These are phyloP conservation scores for Quillaja saponaria DNA, from an alignment of 306 rosid species.

Conservation along the genomic window DNA sequence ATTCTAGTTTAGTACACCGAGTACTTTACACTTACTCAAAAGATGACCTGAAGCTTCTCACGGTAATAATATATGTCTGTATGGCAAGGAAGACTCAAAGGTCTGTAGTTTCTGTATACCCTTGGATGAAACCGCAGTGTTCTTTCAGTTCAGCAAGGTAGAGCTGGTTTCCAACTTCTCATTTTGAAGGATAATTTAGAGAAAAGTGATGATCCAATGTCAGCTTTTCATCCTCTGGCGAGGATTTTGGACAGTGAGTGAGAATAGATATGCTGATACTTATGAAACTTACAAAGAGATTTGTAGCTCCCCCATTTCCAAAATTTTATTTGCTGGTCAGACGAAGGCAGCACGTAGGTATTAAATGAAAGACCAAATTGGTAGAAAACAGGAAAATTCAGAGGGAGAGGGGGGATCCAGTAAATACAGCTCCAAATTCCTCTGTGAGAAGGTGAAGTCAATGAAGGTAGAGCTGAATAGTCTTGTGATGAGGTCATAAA, in stretches of 20 bases:
- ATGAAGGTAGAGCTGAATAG: conserved; percentile 33
- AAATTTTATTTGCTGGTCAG: conserved; percentile 70
- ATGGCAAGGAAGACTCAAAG: background rate
- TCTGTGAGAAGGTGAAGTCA: conserved; percentile 22
- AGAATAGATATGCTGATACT: conserved; percentile 62
- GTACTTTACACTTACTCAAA: conserved; percentile 68
- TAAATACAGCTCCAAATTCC: conserved; percentile 20
- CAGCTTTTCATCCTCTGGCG: conserved; percentile 67
- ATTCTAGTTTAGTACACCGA: conserved; percentile 49
- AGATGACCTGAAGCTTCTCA: conserved; percentile 65
- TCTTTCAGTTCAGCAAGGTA: conserved; percentile 62
- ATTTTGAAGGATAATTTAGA: conserved; percentile 67
- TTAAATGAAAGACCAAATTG: conserved; percentile 51
- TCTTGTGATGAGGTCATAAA: conserved; percentile 37
- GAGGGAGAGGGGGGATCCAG: conserved; percentile 10
- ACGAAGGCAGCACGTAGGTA: conserved; percentile 65
- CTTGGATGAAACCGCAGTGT: conserved; percentile 73
- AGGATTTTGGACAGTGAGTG: conserved; percentile 72
- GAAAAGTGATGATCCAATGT: conserved; percentile 53
- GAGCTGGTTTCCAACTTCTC: conserved; percentile 68
- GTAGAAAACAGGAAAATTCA: conserved; percentile 36
- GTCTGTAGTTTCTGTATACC: conserved; percentile 62
- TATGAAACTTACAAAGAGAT: conserved; percentile 77
- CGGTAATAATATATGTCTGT: conserved; percentile 49
- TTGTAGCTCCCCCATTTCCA: conserved; percentile 62